These are phyloP conservation scores for Eucalyptus dawsonii DNA, from an alignment of 345 rosid species.

Conservation along the genomic window DNA sequence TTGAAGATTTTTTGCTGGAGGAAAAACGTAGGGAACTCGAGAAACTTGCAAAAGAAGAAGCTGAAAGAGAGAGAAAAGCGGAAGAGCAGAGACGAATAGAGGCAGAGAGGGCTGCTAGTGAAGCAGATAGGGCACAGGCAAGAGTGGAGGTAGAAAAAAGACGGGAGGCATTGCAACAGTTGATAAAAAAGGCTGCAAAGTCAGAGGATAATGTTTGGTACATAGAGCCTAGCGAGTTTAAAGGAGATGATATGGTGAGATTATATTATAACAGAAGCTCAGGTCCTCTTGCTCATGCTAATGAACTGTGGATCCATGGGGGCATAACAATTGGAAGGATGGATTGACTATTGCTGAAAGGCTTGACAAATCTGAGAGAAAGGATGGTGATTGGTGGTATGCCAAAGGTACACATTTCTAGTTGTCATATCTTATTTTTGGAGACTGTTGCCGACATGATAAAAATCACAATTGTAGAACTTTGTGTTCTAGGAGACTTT, in stretches of 20 bases:
- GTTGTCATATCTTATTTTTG: not conserved
- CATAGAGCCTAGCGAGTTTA: constrained; percentile 55
- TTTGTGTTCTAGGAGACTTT: not conserved
- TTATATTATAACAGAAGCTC: constrained; percentile 61
- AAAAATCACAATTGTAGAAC: not conserved
- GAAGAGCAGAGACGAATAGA: constrained; percentile 68
- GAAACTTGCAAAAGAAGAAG: constrained; percentile 65
- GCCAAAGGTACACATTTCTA: constrained; percentile 44
- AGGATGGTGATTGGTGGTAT: constrained; percentile 75
- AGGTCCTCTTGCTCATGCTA: constrained; percentile 56
- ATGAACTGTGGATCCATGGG: constrained; percentile 91
- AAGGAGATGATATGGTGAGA: constrained; percentile 39
- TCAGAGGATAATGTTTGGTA: constrained; percentile 54
- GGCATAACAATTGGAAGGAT: constrained; percentile 67
- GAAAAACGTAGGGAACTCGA: constrained; percentile 70
- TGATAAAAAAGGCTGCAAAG: constrained; percentile 36
- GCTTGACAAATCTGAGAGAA: constrained; percentile 36
- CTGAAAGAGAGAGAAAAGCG: constrained; percentile 59
- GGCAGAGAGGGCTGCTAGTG: constrained; percentile 60
- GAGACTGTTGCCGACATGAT: not conserved
- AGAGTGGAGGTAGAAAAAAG: constrained; percentile 44
- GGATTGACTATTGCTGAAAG: constrained; percentile 55
- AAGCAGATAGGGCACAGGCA: constrained; percentile 74
- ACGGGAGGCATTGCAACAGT: constrained; percentile 21
- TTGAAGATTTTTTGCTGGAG: constrained; percentile 81